phyloP scores from a whole-genome alignment of 345 rosid species.

The Mangifera indica region DNA sequence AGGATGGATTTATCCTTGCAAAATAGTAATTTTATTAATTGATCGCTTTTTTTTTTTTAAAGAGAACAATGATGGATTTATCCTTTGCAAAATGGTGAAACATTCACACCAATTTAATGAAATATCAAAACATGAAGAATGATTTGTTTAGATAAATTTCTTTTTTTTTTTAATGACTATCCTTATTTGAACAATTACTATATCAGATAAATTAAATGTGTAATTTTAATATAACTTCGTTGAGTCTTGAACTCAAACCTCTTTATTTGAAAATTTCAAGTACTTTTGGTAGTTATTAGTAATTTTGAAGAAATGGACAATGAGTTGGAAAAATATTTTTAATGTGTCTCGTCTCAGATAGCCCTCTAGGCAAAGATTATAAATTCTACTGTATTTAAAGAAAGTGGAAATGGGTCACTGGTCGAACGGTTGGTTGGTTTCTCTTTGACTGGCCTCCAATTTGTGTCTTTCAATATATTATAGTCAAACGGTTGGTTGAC shows the following conservation, averaged over 20 bases:
- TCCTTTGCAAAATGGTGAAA: conserved; percentile 1
- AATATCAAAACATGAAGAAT: not conserved
- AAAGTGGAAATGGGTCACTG: conserved; percentile 33
- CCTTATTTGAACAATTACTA: no score
- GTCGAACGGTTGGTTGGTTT: conserved; percentile 58
- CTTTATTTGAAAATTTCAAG: no score
- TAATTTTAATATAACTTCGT: no score
- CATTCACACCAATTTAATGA: not conserved
- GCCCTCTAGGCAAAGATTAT: conserved; percentile 36
- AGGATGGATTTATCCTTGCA: no score
- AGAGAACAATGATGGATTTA: not conserved
- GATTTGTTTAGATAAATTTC: no score
- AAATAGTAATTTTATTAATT: no score
- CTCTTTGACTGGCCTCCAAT: conserved; percentile 31
- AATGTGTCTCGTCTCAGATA: conserved; percentile 21
- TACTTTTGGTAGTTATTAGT: no score
- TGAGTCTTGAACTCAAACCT: no score
- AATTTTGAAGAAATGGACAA: conserved; percentile 25
- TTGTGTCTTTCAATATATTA: conserved; percentile 1
- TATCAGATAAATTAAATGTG: no score
- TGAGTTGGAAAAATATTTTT: conserved; percentile 29
- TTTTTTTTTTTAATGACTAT: no score
- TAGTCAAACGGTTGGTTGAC: no score
- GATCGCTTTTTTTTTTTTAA: no score
- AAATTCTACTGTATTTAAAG: not conserved